phyloP scores from a whole-genome alignment of 805 yeast genomes.

The Diddensiella transvaalensis region DNA sequence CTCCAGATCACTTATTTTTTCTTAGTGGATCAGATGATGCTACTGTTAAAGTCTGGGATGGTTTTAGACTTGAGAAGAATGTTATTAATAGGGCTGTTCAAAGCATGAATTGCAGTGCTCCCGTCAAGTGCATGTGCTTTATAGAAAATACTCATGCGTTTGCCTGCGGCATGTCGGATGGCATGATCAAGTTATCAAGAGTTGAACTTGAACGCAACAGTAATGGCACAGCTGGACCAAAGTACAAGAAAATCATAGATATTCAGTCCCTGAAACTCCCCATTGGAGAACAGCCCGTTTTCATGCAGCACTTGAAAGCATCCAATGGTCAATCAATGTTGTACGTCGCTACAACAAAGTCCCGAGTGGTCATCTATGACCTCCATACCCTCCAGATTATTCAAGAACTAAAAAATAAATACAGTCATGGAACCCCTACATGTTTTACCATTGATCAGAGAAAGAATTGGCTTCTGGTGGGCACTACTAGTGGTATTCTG shows the following conservation, averaged over 20 bases:
- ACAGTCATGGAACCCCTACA: slow-evolving; percentile 62
- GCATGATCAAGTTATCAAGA: slow-evolving; percentile 27
- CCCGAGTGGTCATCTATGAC: slow-evolving; percentile 53
- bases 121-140: slow-evolving; percentile 30
- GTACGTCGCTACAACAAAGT: slow-evolving; percentile 49
- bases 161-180: slow-evolving; percentile 31
- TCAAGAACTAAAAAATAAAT: slow-evolving; percentile 48
- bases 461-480: slow-evolving; percentile 63
- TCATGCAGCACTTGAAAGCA: slow-evolving; percentile 41
- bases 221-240: slow-evolving; percentile 16
- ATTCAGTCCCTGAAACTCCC: slow-evolving; percentile 43
- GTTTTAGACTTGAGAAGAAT: slow-evolving; percentile 58
- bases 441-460: slow-evolving; percentile 54
- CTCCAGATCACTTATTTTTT: slow-evolving; percentile 63
- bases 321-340: slow-evolving; percentile 41
- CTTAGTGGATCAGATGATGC: slow-evolving; percentile 80
- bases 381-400: slow-evolving; percentile 50
- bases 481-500: slow-evolving; percentile 70
- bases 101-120: slow-evolving; percentile 23
- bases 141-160: slow-evolving; percentile 30
- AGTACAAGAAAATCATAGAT: slow-evolving; percentile 26
- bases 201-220: slow-evolving; percentile 21
- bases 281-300: slow-evolving; percentile 41
- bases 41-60: slow-evolving; percentile 72
- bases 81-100: slow-evolving; percentile 36